Percentiles rank a stretch among this genome's conserved stretches.
Evolutionary conservation across 2,329 filamentous ascomycete species (phyloP).

Genomic region (Blastomyces silverae): DNA sequence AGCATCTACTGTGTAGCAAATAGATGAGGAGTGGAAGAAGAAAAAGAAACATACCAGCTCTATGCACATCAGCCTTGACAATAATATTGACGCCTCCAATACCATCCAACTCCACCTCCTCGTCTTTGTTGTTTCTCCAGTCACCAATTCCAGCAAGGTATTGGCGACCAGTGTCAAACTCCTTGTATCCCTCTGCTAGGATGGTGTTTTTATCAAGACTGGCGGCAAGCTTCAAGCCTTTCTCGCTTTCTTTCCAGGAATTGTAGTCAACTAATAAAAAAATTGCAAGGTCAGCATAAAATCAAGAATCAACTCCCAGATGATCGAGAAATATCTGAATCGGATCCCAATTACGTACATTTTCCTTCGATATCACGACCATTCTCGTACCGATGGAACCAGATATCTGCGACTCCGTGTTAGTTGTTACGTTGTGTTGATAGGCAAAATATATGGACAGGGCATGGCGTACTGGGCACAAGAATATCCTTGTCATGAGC

Average conservation of each 20-base stretch:
- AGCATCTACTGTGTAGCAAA: not conserved
- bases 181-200: constrained; percentile 89
- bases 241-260: constrained; percentile 92
- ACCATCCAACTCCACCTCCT: constrained; percentile 86
- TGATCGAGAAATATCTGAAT: not conserved
- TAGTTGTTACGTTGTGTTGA: not conserved
- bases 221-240: constrained; percentile 66
- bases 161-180: constrained; percentile 81
- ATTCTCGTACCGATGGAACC: constrained; percentile 86
- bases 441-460: not conserved
- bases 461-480: constrained; percentile 70
- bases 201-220: constrained; percentile 72
- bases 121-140: constrained; percentile 84
- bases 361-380: constrained; percentile 84
- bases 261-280: constrained; percentile 78
- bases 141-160: constrained; percentile 91
- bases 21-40: constrained; percentile 17
- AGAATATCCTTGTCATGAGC: constrained; percentile 88
- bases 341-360: constrained; percentile 54
- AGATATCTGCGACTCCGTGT: constrained; percentile 60
- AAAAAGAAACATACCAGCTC: constrained; percentile 60
- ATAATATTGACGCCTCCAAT: constrained; percentile 96
- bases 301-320: constrained; percentile 10
- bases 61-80: constrained; percentile 95
- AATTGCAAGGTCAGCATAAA: constrained; percentile 3